Percentiles rank a stretch among this genome's conserved stretches.
Conservation (phyloP, 768 basidiomycete genomes). For the Rhodosporidiobolus odoratus region DNA sequence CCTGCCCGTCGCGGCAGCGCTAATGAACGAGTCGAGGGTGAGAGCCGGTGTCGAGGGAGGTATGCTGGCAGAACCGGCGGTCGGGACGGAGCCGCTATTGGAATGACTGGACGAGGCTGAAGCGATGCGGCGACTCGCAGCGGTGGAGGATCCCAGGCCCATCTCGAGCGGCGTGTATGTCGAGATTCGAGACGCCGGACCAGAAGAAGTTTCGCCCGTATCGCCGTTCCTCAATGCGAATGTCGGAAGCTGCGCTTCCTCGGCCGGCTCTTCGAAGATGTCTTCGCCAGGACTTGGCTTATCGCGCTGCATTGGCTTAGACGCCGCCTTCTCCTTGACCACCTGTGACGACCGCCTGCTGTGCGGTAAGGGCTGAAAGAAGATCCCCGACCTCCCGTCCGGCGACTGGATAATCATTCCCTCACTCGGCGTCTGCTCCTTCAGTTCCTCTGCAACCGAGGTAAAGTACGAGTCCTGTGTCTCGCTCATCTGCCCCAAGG, state of each 20-base stretch:
- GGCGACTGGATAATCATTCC: slow-evolving; percentile 87
- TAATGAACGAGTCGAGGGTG: slow-evolving; percentile 37
- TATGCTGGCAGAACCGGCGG: neutral
- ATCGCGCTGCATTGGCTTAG: slow-evolving; percentile 14
- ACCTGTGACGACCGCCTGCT: neutral
- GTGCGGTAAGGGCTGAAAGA: slow-evolving; percentile 67
- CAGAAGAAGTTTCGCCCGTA: neutral
- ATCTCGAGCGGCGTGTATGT: slow-evolving; percentile 29
- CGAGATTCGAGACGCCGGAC: slow-evolving; percentile 3
- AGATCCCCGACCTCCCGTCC: slow-evolving; percentile 90
- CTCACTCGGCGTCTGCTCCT: slow-evolving; percentile 68
- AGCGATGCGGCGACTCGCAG: neutral
- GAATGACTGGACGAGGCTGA: neutral
- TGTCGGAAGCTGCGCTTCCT: slow-evolving; percentile 1
- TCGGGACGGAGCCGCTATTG: neutral
- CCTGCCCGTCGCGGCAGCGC: slow-evolving; percentile 12
- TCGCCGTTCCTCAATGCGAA: neutral
- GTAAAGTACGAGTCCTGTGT: slow-evolving; percentile 36
- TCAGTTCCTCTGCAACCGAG: slow-evolving; percentile 30
- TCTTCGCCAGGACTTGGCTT: slow-evolving; percentile 16
- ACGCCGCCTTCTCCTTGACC: slow-evolving; percentile 18
- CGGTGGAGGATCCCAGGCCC: slow-evolving; percentile 24
- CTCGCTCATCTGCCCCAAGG: slow-evolving; percentile 30
- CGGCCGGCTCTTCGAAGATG: slow-evolving; percentile 9
- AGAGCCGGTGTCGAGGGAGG: slow-evolving; percentile 29